These are phyloP conservation scores for Jasminum sambac DNA, from an alignment of 257 asterid genomes.

Conservation along the genomic window DNA sequence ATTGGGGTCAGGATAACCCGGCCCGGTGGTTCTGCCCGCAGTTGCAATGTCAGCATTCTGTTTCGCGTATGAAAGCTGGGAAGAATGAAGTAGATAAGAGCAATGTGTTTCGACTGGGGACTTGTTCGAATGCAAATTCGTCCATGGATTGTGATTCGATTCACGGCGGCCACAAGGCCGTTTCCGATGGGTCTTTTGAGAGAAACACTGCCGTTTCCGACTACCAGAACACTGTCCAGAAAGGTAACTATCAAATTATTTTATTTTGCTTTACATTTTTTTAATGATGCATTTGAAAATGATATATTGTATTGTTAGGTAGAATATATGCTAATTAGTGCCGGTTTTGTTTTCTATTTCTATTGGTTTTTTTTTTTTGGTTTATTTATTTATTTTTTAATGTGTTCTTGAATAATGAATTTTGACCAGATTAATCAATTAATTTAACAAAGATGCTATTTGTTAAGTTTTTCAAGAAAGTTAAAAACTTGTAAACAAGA, in stretches of 20 bases:
- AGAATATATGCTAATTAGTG: no score
- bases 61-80: conserved; percentile 5
- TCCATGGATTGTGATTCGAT: conserved; percentile 38
- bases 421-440: no score
- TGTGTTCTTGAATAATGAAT: no score
- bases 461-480: no score
- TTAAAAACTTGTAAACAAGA: no score
- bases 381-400: no score
- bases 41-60: neutral
- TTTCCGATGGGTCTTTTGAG: conserved; percentile 36
- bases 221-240: conserved; percentile 42
- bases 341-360: no score
- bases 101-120: conserved; percentile 19
- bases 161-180: conserved; percentile 11
- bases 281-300: neutral
- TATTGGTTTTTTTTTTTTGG: no score
- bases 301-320: no score
- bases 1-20: neutral
- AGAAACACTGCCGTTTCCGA: conserved; percentile 53
- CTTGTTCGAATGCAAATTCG: conserved; percentile 8
- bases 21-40: neutral
- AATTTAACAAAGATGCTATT: no score
- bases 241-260: conserved; percentile 30
- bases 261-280: no score
- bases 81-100: conserved; percentile 10